A percentile compares a stretch with the other conserved stretches of the same genome.
Conservation (phyloP, 1,284 basidiomycete species). For the Boletus subluridellus region DNA sequence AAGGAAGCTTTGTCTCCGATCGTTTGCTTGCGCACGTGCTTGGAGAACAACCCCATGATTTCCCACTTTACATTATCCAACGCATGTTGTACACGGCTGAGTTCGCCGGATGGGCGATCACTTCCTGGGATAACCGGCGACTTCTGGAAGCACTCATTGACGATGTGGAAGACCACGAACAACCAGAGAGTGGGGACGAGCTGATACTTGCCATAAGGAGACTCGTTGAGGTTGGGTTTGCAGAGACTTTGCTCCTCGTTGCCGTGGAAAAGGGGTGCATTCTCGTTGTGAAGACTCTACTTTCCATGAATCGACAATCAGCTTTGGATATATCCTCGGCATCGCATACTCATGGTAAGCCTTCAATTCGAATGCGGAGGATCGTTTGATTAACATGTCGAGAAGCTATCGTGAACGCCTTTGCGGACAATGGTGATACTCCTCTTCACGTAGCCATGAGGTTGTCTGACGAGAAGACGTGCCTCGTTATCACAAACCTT, state of each 20-base stretch:
- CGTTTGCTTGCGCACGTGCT: no score
- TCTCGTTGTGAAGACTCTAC: background rate
- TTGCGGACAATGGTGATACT: constrained; percentile 9
- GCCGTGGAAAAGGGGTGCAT: background rate
- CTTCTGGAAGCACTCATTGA: background rate
- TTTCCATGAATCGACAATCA: background rate
- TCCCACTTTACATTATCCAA: no score
- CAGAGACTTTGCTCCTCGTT: background rate
- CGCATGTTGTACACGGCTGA: background rate
- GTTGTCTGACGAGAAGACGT: background rate
- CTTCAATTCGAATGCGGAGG: background rate
- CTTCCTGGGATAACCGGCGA: background rate
- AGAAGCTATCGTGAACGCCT: background rate
- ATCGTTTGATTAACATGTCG: background rate
- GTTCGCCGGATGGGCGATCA: background rate
- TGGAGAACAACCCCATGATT: no score
- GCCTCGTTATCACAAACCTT: no score
- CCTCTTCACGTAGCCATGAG: constrained; percentile 1
- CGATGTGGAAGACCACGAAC: background rate
- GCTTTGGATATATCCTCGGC: no score
- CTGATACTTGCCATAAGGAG: background rate
- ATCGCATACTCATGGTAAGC: background rate
- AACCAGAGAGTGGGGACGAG: background rate
- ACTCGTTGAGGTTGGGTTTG: background rate
- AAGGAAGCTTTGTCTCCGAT: background rate